Evolutionary conservation across 371 early-diverging fungal species (phyloP).

Genomic region (Circinella minor): DNA sequence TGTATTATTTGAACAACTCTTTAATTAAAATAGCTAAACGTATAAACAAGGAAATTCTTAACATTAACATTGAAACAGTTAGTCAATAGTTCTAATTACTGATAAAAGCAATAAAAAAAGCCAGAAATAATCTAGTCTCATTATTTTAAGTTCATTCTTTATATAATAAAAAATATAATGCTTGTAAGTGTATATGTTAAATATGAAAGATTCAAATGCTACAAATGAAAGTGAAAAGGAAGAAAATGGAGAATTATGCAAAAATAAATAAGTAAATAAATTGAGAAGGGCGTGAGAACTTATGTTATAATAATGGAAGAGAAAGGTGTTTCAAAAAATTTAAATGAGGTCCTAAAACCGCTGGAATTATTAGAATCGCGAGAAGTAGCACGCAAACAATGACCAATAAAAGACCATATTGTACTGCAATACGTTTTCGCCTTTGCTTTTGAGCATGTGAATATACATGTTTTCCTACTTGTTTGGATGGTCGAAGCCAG

Average conservation of each 20-base stretch:
- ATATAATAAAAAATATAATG: too few species aligned
- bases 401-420: conserved; percentile 70
- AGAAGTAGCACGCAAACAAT: conserved; percentile 60
- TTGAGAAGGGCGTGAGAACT: background rate
- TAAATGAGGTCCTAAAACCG: conserved; percentile 45
- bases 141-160: too few species aligned
- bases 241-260: background rate
- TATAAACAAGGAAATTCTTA: too few species aligned
- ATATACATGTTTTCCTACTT: conserved; percentile 77
- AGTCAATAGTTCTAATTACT: too few species aligned
- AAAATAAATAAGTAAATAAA: background rate
- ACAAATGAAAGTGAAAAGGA: too few species aligned
- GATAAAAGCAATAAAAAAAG: too few species aligned
- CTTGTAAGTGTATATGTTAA: too few species aligned
- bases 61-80: too few species aligned
- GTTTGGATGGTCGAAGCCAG: conserved; percentile 79
- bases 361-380: conserved; percentile 63
- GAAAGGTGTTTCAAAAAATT: conserved; percentile 10
- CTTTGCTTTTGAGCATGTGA: conserved; percentile 63
- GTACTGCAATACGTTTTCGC: conserved; percentile 60
- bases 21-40: too few species aligned
- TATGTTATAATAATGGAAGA: background rate
- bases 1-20: too few species aligned
- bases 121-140: too few species aligned
- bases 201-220: too few species aligned